Base-by-base conservation (phyloP, 257 asterid species). In the Primulina huaijiensis region DNA sequence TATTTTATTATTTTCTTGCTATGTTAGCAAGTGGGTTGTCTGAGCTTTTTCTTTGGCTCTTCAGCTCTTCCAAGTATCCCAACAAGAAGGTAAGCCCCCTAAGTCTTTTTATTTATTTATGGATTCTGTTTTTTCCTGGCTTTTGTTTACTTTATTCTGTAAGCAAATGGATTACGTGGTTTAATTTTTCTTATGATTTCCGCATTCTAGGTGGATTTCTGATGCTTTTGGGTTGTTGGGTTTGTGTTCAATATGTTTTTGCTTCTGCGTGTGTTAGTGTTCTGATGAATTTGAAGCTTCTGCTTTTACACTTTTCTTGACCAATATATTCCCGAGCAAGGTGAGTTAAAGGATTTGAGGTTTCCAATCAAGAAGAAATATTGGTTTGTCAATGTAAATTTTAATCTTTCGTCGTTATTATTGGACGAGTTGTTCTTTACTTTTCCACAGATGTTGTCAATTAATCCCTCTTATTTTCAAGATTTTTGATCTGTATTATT, bases 41-140 rank as follows among this genome's bases (percentile, higher is more conserved):
- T 25, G 8, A 56, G 46, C 52, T 35, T 35, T 64, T 73, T 61
- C 19, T 73, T 73, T 64, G 71, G 65, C 89, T 79, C 84, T 80
- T 84, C 72, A 74, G 75, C 73, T 65, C 67, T 34, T 73, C 67
- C 66, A 59, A 58, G 67, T 55, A 60, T 43, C 30, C 56, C 77
- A 58, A 23, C 25, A 23, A 23, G 0, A 23, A 23, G 25, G 25
- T 23, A n/a, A 73, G 53, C 50, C 12, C 68, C 60, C 63, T 9
- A 10, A 19, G n/a, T n/a, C n/a, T n/a, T n/a, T n/a, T n/a, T n/a
- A 10, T 0, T 21, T 20, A 8, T 53, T 25, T 21, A 0, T 14
- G 27, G 25, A 1, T 62, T 19, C 62, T 61, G 11, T 64, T 56
- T 72, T 10, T 23, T 56, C 34, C 17, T 64, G 65, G 38, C 12